A percentile compares a stretch with the other conserved stretches of the same genome.
Conservation (phyloP, 768 basidiomycete genomes). For the Mycena belliarum region DNA sequence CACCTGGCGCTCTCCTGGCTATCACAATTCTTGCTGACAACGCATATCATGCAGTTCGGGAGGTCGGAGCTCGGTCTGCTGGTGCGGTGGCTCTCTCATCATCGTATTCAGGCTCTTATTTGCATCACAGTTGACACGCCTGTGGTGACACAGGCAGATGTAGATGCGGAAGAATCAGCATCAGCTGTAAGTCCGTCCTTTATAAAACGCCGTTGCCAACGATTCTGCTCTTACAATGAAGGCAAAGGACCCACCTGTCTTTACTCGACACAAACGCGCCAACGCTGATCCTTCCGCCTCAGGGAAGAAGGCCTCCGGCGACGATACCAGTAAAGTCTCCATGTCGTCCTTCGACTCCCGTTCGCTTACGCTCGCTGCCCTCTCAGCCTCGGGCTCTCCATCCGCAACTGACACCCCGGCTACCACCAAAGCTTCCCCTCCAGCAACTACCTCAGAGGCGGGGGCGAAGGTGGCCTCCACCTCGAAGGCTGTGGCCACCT, state of each 20-base stretch:
- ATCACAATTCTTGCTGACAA: background rate
- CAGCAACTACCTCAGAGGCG: background rate
- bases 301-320: background rate
- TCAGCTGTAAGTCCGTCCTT: constrained; percentile 16
- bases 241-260: constrained; percentile 19
- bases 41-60: constrained; percentile 8
- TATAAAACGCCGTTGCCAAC: background rate
- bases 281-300: constrained; percentile 13
- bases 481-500: background rate
- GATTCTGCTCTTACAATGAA: constrained; percentile 17
- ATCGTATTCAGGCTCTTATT: constrained; percentile 9
- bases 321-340: background rate
- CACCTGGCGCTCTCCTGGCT: background rate
- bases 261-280: constrained; percentile 6
- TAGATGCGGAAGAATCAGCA: constrained; percentile 2
- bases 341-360: background rate
- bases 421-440: background rate
- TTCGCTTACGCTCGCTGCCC: background rate
- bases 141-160: constrained; percentile 9
- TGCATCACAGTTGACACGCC: constrained; percentile 6
- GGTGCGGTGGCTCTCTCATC: constrained; percentile 6
- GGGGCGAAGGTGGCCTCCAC: no score
- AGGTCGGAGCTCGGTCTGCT: constrained; percentile 1
- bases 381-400: background rate
- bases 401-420: background rate